A percentile compares a stretch with the other conserved stretches of the same genome.
phyloP scores from a whole-genome alignment of 192 early-diverging fungal species.

The Rhizoclosmatium sp. region DNA sequence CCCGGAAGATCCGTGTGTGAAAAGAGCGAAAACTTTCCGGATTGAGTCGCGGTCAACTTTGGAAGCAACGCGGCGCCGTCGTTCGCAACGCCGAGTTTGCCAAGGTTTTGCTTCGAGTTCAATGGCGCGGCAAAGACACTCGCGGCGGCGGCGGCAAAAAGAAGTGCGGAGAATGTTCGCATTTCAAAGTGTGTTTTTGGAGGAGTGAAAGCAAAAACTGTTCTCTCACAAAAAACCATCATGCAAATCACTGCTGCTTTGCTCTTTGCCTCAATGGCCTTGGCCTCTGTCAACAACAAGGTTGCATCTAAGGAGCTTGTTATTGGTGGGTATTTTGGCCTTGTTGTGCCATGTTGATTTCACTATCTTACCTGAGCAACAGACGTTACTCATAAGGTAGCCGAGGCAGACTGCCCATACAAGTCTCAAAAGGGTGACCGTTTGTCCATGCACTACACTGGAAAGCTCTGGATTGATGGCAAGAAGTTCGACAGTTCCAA shows the following conservation, averaged over 20 bases:
- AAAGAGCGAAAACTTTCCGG: slow-evolving; percentile 42
- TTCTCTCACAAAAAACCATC: not conserved
- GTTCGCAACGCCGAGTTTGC: not conserved
- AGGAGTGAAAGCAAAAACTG: not conserved
- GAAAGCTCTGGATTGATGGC: slow-evolving; percentile 46
- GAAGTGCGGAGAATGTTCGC: not conserved
- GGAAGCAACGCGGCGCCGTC: not conserved
- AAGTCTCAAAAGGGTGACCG: slow-evolving; percentile 51
- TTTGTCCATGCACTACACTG: slow-evolving; percentile 41
- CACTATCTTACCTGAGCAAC: not conserved
- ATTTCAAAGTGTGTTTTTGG: too few species aligned
- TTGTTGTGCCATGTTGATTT: too few species aligned
- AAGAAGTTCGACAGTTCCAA: slow-evolving; percentile 77
- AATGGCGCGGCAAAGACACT: not conserved
- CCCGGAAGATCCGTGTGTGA: slow-evolving; percentile 47
- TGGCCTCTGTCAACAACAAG: not conserved
- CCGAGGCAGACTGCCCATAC: slow-evolving; percentile 58
- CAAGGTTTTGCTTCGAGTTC: not conserved
- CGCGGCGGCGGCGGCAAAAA: not conserved
- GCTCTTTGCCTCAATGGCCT: not conserved
- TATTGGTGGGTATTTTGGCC: not conserved
- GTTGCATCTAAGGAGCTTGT: not conserved
- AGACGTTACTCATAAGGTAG: slow-evolving; percentile 41
- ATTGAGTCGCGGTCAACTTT: not conserved
- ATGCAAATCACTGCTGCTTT: not conserved